Evolutionary conservation across 2,329 filamentous ascomycete species (phyloP), one percentile per base, ranked within the genome.

Genomic region (Xylaria arbuscula): DNA sequence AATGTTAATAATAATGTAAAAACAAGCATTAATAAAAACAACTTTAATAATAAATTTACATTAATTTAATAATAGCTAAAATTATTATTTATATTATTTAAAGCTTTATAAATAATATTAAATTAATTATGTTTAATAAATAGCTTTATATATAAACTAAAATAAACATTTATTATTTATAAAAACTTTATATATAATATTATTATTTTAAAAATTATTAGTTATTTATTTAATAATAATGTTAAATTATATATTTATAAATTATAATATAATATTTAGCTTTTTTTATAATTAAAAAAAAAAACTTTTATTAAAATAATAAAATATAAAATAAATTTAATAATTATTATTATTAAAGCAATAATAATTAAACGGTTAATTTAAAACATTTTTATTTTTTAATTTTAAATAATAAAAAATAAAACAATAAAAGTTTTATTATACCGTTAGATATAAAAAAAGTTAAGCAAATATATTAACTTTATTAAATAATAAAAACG

Each of bases 311-410:
- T 53, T 13, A 13, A 53, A 13, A 53, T n/a, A 22, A n/a, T 22
- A n/a, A 15, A n/a, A n/a, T n/a, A n/a, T n/a, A n/a, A n/a, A n/a
- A n/a, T n/a, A n/a, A n/a, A n/a, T n/a, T n/a, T n/a, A n/a, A n/a
- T n/a, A n/a, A n/a, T n/a, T n/a, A n/a, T n/a, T n/a, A 38, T 55
- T 22, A 22, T n/a, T 22, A 55, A 38, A 13, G 28, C 34, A 22
- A 55, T 22, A 55, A 8, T n/a, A 55, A 38, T 55, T 22, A 55
- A 22, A 55, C 9, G 22, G 38, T 8, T 32, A 7, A 55, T 15
- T 22, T 22, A 55, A 38, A 55, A 55, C n/a, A 55, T 13, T 55
- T 11, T 55, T 22, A 55, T 55, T 13, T 22, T 55, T 15, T 13
- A 55, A n/a, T 55, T 55, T 32, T 38, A 38, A 19, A 38, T 55